Evolutionary conservation across 768 basidiomycete genomes (phyloP), one percentile per base, ranked within the genome.

Genomic region (Tremella fuciformis): DNA sequence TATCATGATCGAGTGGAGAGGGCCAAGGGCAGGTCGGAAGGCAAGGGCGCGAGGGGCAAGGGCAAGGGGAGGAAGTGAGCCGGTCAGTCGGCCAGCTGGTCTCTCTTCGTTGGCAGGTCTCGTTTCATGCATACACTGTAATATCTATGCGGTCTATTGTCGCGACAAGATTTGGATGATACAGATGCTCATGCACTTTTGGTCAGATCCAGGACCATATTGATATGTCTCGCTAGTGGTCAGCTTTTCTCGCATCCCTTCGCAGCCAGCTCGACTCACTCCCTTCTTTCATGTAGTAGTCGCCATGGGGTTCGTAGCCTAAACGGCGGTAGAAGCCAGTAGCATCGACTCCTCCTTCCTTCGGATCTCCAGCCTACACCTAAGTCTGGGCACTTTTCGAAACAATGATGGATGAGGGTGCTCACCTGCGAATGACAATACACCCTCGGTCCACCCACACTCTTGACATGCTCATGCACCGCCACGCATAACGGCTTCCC

Each of bases 1-100:
- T 81, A 82, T 52, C 58, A 67, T 47, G 73, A 56, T 29, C 59
- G 61, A 38, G 60, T 51, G 55, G 71, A 70, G 51, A 74, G 88
- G 29, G 84, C 81, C 59, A 60, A 55, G 60, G 57, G 59, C 18
- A 41, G 37, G 26, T 49, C 49, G 22, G 50, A 54, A 18, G 59
- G 58, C 22, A 59, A 63, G 24, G 57, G 63, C n/a, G 41, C 47
- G n/a, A 47, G 61, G 3, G 57, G 52, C 26, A 22, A 29, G 22
- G 51, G 51, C 4, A 46, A 46, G 29, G 29, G 29, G 29, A 34
- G 29, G 29, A 34, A 34, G 11, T 34, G 11, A 11, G 29, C 29
- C 11, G 29, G 29, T 34, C 29, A n/a, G n/a, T n/a, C n/a, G n/a
- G n/a, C n/a, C n/a, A n/a, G n/a, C n/a, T n/a, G n/a, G n/a, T n/a